Conservation (phyloP, 1,284 basidiomycete genomes). For the Pyrrhoderma lamaoense region DNA sequence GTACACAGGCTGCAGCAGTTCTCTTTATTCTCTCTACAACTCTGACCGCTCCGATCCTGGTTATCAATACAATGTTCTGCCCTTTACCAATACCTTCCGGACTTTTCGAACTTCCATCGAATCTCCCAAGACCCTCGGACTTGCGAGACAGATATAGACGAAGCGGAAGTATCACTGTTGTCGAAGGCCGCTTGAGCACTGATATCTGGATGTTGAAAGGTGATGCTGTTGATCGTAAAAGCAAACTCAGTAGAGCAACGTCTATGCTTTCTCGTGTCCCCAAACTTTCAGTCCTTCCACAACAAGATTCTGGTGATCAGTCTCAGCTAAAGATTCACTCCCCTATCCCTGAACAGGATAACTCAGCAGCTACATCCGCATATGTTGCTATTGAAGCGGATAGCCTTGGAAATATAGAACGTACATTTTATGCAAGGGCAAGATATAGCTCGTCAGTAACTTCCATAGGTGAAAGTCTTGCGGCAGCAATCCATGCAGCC, state of each 20-base stretch:
- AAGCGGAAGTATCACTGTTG: constrained; percentile 54
- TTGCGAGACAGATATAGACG: constrained; percentile 53
- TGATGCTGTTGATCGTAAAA: constrained; percentile 56
- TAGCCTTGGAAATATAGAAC: neutral
- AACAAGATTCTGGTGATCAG: too few species aligned
- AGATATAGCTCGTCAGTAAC: neutral
- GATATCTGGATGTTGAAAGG: constrained; percentile 65
- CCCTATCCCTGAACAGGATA: neutral
- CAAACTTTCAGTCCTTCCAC: constrained; percentile 57
- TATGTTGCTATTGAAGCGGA: constrained; percentile 5
- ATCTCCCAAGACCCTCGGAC: constrained; percentile 33
- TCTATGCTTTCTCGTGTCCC: constrained; percentile 53
- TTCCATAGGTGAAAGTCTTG: neutral
- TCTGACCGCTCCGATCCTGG: constrained; percentile 56
- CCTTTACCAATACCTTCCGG: constrained; percentile 58
- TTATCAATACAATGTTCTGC: constrained; percentile 49
- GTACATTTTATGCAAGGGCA: neutral
- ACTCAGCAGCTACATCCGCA: constrained; percentile 1
- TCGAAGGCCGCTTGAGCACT: constrained; percentile 60
- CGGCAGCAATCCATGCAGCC: neutral
- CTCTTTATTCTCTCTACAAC: constrained; percentile 56
- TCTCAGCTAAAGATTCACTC: neutral
- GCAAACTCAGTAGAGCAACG: constrained; percentile 49
- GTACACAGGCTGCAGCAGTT: constrained; percentile 34
- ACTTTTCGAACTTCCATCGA: constrained; percentile 50